A percentile compares a stretch with the other conserved stretches of the same genome.
phyloP scores from a whole-genome alignment of 495 filamentous ascomycete species.

The Sordaria brevicollis region DNA sequence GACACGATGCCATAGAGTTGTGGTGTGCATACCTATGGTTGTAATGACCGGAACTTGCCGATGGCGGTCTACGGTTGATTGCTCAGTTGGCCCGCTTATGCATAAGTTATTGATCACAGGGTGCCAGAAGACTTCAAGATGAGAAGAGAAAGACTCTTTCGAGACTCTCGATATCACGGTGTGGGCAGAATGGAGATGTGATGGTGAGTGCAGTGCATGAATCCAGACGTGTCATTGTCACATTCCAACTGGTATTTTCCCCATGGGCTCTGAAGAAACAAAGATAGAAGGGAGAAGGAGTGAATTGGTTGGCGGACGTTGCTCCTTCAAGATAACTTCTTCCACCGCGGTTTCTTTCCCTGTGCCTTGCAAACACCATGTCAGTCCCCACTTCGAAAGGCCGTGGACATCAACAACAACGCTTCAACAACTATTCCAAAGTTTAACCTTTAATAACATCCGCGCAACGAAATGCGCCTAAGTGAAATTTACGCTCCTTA shows the following conservation, averaged over 20 bases:
- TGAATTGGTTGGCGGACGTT: neutral
- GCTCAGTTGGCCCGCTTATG: neutral
- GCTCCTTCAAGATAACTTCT: neutral
- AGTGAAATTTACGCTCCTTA: too few relatives aligned
- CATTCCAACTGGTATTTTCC: neutral
- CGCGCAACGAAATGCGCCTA: too few relatives aligned
- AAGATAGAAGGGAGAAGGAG: neutral
- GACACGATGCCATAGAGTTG: neutral
- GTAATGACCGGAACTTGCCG: neutral
- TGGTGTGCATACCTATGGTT: neutral
- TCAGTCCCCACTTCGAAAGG: too few relatives aligned
- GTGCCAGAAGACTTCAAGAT: neutral
- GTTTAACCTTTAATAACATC: too few relatives aligned
- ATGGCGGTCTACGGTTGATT: neutral
- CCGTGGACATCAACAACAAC: too few relatives aligned
- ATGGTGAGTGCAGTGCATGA: neutral
- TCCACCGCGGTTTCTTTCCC: neutral
- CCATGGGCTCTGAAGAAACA: neutral
- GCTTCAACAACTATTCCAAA: too few relatives aligned
- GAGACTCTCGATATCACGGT: neutral
- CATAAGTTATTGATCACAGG: neutral
- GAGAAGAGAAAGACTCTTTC: neutral
- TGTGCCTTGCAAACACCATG: too few relatives aligned
- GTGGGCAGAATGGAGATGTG: neutral
- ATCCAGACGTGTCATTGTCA: neutral